Conservation (phyloP, 2,329 filamentous ascomycete species). For the Apiospora malaysiana region DNA sequence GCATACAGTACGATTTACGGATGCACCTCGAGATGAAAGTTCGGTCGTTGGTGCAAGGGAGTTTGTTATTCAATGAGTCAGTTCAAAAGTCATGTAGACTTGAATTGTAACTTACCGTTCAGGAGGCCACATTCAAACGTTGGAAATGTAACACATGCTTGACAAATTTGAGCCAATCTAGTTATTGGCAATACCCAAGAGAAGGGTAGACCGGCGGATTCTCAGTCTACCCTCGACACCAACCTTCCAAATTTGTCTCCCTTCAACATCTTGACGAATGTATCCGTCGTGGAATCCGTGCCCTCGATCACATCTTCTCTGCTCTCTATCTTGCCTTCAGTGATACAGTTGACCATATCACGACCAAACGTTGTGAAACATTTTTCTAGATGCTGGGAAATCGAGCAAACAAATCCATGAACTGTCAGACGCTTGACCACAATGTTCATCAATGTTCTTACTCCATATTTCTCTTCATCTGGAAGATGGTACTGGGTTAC, state of each 20-base stretch:
- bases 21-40: no score
- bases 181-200: no score
- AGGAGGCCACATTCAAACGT: no score
- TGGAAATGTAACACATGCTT: no score
- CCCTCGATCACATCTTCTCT: slow-evolving; percentile 21
- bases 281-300: neutral
- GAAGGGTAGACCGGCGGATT: no score
- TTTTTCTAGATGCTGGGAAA: neutral
- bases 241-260: slow-evolving; percentile 28
- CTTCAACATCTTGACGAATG: neutral
- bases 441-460: slow-evolving; percentile 25
- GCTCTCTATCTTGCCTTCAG: slow-evolving; percentile 23
- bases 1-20: no score
- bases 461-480: slow-evolving; percentile 35
- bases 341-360: slow-evolving; percentile 20
- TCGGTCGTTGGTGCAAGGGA: neutral
- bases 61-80: neutral
- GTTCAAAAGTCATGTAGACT: no score
- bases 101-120: no score
- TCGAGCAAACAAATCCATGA: slow-evolving; percentile 23
- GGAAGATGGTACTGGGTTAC: slow-evolving; percentile 22
- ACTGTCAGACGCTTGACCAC: slow-evolving; percentile 25
- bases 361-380: neutral
- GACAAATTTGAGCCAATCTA: no score
- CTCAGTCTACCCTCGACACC: slow-evolving; percentile 25